These are phyloP conservation scores for Phanerochaete sordida DNA, from an alignment of 768 basidiomycete genomes.

Conservation along the genomic window DNA sequence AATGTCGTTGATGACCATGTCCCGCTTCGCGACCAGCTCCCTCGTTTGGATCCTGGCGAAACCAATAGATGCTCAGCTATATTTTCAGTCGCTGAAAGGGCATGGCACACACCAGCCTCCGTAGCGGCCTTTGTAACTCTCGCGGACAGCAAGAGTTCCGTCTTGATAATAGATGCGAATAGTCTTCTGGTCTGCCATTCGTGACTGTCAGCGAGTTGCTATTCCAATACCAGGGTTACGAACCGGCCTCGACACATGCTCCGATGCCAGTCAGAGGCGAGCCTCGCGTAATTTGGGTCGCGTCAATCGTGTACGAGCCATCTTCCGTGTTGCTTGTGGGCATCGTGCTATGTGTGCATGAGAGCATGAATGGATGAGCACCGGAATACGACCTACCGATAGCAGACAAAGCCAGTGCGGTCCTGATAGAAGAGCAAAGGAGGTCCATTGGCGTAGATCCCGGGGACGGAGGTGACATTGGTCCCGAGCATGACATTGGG, in stretches of 20 bases:
- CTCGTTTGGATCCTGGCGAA: neutral
- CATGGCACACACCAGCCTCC: neutral
- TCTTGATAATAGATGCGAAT: neutral
- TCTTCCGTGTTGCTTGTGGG: too few relatives aligned
- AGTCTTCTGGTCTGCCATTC: neutral
- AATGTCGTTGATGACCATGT: neutral
- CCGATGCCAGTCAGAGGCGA: too few relatives aligned
- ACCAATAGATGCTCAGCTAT: too few relatives aligned
- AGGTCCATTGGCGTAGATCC: neutral
- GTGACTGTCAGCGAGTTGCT: neutral
- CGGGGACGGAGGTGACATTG: neutral
- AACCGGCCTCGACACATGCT: neutral
- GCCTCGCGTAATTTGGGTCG: too few relatives aligned
- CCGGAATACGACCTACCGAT: too few relatives aligned
- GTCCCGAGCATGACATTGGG: neutral
- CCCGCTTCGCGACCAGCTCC: neutral
- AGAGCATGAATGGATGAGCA: too few relatives aligned
- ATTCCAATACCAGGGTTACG: neutral
- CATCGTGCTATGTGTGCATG: too few relatives aligned
- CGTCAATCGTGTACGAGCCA: too few relatives aligned
- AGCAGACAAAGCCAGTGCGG: neutral
- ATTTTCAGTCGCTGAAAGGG: neutral
- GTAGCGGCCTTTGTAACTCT: neutral
- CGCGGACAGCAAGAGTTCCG: neutral
- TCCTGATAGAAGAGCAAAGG: neutral